Percentiles rank a stretch among this genome's conserved stretches.
Evolutionary conservation across 495 filamentous ascomycete genomes (phyloP).

Genomic region (Saxispiralis lemnorum): DNA sequence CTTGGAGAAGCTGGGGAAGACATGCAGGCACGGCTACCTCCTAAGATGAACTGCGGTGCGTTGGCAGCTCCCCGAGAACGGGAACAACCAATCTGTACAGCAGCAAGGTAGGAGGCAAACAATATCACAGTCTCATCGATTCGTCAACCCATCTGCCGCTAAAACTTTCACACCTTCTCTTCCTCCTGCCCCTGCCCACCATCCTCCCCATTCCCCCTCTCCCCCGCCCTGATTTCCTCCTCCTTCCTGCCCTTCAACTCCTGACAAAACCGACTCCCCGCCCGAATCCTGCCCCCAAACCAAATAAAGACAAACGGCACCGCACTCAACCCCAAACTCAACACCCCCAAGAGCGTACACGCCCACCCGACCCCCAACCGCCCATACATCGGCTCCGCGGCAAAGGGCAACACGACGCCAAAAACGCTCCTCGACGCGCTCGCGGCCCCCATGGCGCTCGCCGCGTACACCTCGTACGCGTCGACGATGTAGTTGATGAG

Average conservation of each 20-base stretch:
- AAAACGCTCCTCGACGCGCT: conserved; percentile 41
- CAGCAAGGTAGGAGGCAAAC: too few species aligned
- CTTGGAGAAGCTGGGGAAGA: too few species aligned
- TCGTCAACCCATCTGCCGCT: too few species aligned
- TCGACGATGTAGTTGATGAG: conserved; percentile 60
- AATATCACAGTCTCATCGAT: too few species aligned
- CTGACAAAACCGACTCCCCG: conserved; percentile 27
- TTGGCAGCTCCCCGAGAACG: too few species aligned
- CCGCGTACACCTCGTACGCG: conserved; percentile 57
- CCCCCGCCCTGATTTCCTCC: background rate
- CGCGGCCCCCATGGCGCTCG: conserved; percentile 49
- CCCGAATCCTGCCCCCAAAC: conserved; percentile 21
- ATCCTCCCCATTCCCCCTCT: background rate
- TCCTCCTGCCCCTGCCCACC: background rate
- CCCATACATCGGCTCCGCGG: conserved; percentile 24
- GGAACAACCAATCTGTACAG: too few species aligned
- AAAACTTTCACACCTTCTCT: conserved; percentile 6
- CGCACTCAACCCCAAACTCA: conserved; percentile 20
- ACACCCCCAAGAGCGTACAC: conserved; percentile 23
- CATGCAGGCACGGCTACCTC: too few species aligned
- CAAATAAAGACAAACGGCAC: conserved; percentile 27
- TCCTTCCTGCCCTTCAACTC: conserved; percentile 16
- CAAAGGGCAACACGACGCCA: conserved; percentile 41
- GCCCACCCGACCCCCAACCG: conserved; percentile 25
- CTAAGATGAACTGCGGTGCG: too few species aligned